A percentile compares a stretch with the other conserved stretches of the same genome.
Evolutionary conservation across 2,329 filamentous ascomycete species (phyloP).

Genomic region (Cladorrhinum sp.): DNA sequence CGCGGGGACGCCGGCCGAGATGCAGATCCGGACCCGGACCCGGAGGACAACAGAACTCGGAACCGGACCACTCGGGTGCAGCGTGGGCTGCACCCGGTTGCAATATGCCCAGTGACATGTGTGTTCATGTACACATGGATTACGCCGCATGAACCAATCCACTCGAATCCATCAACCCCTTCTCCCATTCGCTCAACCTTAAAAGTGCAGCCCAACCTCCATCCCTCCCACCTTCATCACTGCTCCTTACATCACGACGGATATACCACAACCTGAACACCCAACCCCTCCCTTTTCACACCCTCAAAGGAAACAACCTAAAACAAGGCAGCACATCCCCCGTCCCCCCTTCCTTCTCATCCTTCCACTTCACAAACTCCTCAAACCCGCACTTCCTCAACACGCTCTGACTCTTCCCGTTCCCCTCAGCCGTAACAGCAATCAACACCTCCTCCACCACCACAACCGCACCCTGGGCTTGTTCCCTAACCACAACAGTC

Average conservation of each 20-base stretch:
- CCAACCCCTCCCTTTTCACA: background rate
- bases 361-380: conserved; percentile 40
- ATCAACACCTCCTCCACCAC: conserved; percentile 40
- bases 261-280: too few relatives aligned
- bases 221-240: background rate
- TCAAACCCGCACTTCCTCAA: conserved; percentile 55
- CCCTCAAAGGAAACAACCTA: conserved; percentile 23
- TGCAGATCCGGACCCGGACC: background rate
- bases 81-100: background rate
- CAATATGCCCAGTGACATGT: background rate
- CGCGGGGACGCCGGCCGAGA: background rate
- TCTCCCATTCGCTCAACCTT: background rate
- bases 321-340: conserved; percentile 23
- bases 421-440: conserved; percentile 47
- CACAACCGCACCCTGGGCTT: too few relatives aligned
- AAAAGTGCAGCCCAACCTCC: background rate
- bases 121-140: background rate
- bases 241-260: background rate
- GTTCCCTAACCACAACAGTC: conserved; percentile 31
- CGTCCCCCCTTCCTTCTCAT: conserved; percentile 22
- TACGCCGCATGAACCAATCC: background rate
- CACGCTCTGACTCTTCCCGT: conserved; percentile 54
- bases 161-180: background rate
- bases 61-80: background rate
- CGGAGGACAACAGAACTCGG: background rate